These are phyloP conservation scores for Diaporthe sp. DNA, from an alignment of 2,329 filamentous ascomycete species.

Conservation along the genomic window DNA sequence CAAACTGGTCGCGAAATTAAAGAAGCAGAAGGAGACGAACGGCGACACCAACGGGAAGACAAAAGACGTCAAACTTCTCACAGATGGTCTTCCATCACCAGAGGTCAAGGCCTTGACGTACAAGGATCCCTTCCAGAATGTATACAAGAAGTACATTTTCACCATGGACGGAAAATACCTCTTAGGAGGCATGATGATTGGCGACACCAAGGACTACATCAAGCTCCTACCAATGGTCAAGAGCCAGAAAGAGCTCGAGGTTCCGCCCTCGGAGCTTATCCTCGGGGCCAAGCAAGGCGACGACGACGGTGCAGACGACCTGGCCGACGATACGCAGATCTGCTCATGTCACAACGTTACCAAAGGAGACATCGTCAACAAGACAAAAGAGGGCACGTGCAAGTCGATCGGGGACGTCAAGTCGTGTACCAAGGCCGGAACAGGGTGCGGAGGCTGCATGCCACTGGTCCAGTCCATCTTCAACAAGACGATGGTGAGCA, in stretches of 20 bases:
- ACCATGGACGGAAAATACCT: slow-evolving; percentile 91
- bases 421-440: slow-evolving; percentile 91
- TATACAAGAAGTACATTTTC: slow-evolving; percentile 96
- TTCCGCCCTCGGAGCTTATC: slow-evolving; percentile 86
- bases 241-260: slow-evolving; percentile 81
- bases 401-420: slow-evolving; percentile 87
- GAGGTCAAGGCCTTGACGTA: slow-evolving; percentile 88
- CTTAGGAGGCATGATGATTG: slow-evolving; percentile 97
- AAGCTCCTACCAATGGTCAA: slow-evolving; percentile 91
- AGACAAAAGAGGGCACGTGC: slow-evolving; percentile 82
- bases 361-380: slow-evolving; percentile 81
- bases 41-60: slow-evolving; percentile 51
- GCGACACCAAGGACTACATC: slow-evolving; percentile 90
- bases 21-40: slow-evolving; percentile 50
- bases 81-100: slow-evolving; percentile 66
- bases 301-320: slow-evolving; percentile 80
- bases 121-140: slow-evolving; percentile 86
- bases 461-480: slow-evolving; percentile 91
- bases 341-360: slow-evolving; percentile 95
- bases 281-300: slow-evolving; percentile 80
- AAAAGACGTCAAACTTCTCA: slow-evolving; percentile 59
- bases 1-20: slow-evolving; percentile 57
- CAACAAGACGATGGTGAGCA: slow-evolving; percentile 86
- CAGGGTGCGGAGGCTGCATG: slow-evolving; percentile 91
- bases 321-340: slow-evolving; percentile 88